phyloP scores from a whole-genome alignment of 257 asterid species.

The Solanum peruvianum region DNA sequence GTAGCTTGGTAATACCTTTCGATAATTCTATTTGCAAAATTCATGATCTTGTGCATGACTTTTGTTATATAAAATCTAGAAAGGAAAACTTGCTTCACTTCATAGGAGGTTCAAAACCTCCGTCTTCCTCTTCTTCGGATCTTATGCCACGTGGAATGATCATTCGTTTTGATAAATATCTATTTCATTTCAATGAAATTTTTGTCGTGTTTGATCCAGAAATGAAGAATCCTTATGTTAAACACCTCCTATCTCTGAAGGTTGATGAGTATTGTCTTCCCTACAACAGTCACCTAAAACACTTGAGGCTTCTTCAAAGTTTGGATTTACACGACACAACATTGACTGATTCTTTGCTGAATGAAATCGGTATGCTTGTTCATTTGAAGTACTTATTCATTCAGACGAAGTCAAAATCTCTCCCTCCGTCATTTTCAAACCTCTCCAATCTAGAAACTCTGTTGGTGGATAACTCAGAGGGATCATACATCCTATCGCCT shows the following conservation, averaged over 20 bases:
- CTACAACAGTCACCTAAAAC: not conserved
- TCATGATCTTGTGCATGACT: slow-evolving; percentile 12
- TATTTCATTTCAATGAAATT: not conserved
- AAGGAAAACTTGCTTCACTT: not conserved
- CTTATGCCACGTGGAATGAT: not conserved
- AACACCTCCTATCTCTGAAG: not conserved
- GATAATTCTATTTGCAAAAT: not conserved
- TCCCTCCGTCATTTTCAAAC: not conserved
- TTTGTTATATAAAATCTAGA: slow-evolving; percentile 6
- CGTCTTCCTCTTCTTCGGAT: not conserved
- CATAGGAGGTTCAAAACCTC: not conserved
- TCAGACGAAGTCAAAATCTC: not conserved
- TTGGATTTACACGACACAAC: not conserved
- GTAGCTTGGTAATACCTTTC: slow-evolving; percentile 8
- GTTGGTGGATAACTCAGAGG: not conserved
- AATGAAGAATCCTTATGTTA: not conserved
- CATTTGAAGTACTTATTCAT: not conserved
- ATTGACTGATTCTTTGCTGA: not conserved
- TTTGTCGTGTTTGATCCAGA: not conserved
- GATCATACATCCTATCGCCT: not conserved
- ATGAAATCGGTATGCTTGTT: not conserved
- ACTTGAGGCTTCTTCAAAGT: not conserved
- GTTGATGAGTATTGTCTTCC: not conserved
- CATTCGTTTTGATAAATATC: not conserved
- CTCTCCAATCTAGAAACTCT: not conserved